Base-by-base conservation (phyloP, 1,139 yeast genomes). In the Kodamaea sp. region DNA sequence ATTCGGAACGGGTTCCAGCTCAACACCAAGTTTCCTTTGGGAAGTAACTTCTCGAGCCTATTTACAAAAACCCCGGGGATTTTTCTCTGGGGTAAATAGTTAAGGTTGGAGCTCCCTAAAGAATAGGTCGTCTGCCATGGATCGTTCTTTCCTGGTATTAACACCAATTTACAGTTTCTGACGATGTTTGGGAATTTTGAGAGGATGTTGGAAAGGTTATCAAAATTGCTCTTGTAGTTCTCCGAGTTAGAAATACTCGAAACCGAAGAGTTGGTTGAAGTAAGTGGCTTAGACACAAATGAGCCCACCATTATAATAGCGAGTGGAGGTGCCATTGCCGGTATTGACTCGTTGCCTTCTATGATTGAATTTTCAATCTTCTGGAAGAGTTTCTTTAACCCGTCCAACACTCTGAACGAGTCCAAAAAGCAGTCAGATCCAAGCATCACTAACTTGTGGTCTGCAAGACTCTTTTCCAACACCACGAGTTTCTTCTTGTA, bases 121-220 rank as follows among this genome's bases (percentile, higher is more conserved):
- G 86, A 75, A 32, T 74, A 76, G 29, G 83, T 70, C 1, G 94
- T 79, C 29, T 81, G 81, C 97, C 97, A 92, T 0, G 97, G 97
- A 57, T 92, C 98, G 47, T 87, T 84, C 28, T 79, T 78, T 0
- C 98, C 97, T 0, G 97, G 97, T 1, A 90, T 67, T 41, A 92
- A 75, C 2, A 86, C 62, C 31, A 87, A 60, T 28, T 78, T 76
- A 27, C 66, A 59, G n/a, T 45, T 39, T 20, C 50, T 48, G 6
- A 65, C 50, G 21, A 70, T 51, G 15, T 52, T 50, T 1, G 73
- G 68, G 37, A 47, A 66, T 28, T 56, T 55, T 2, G 66, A 44
- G n/a, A 69, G 42, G n/a, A 66, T 43, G 7, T 78, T 68, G 0
- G 96, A 89, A 14, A 92, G 65, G 8, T 76, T 66, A 47, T 90